phyloP scores from a whole-genome alignment of 2,329 filamentous ascomycete species.

The Monilinia vaccinii-corymbosi region DNA sequence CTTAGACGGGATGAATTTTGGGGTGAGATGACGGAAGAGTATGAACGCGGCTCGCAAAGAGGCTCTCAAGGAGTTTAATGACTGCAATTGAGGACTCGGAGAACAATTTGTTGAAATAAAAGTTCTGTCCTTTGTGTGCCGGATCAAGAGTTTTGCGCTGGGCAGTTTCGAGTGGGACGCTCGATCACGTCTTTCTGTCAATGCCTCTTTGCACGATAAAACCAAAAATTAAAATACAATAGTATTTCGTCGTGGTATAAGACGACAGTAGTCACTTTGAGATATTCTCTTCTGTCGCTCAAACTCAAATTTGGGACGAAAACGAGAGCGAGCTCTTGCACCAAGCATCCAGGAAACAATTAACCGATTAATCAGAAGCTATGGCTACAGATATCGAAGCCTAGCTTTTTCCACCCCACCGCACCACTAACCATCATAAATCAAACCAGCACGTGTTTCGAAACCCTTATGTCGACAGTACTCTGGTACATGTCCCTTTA shows the following conservation, averaged over 20 bases:
- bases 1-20: neutral
- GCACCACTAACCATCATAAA: too few relatives aligned
- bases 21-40: neutral
- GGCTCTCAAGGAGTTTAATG: fast-evolving
- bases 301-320: neutral
- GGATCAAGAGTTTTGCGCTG: neutral
- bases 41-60: neutral
- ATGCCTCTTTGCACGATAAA: neutral
- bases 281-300: neutral
- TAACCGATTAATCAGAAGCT: neutral
- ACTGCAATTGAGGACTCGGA: neutral
- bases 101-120: neutral
- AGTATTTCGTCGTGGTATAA: neutral
- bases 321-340: neutral
- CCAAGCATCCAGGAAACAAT: neutral
- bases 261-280: neutral
- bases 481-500: too few relatives aligned
- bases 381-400: too few relatives aligned
- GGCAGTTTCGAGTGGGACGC: neutral
- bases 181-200: neutral
- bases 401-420: too few relatives aligned
- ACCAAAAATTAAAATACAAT: too few relatives aligned
- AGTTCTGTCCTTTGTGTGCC: neutral
- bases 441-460: too few relatives aligned
- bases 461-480: too few relatives aligned